Base-by-base conservation (phyloP, 139 green algal species). In the Edaphochlamys debaryana region DNA sequence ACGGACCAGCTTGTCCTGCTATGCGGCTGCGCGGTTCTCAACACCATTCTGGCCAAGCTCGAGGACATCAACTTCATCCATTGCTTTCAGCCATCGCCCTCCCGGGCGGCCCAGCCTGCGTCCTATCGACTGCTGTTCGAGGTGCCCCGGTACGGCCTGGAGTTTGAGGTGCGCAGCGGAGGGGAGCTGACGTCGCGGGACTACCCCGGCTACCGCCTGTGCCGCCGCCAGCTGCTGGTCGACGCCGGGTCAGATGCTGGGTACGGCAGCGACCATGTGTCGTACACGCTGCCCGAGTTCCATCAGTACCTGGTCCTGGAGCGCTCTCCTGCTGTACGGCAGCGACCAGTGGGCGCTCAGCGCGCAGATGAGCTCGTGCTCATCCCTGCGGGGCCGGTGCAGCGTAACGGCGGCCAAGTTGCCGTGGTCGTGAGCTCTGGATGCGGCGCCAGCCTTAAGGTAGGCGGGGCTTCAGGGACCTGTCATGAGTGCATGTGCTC, bases 231-330 rank as follows among this genome's bases (percentile, higher is more conserved):
- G 76, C 67, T 37, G 67, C 67, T 62, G 38, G 34, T 66, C 79
- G 83, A 50, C 58, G 52, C 27, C 25, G 0, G 66, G 5, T 7
- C 29, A 38, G 37, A 17, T 27, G 13, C n/a, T 20, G 30, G n/a
- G 11, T 17, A 30, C 3, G 0, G 8, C 30, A 34, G 34, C 36
- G 64, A 0, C 34, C 11, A 0, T 2, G 34, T 45, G 13, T 0
- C 19, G 0, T 91, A 90, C 77, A 93, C 90, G 48, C 85, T 93
- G 25, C 90, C 85, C 11, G 85, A 69, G 19, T 87, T 93, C n/a
- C 23, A 41, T 32, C 79, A 88, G 80, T 93, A 87, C 78, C 76
- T 94, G n/a, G 76, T 94, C 2, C 84, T 94, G 64, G 54, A 89
- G 78, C 69, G 58, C 1, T 9, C 23, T 42, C 67, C 20, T 30